phyloP scores from a whole-genome alignment of 2,329 filamentous ascomycete species.

The Penicillium sp. region DNA sequence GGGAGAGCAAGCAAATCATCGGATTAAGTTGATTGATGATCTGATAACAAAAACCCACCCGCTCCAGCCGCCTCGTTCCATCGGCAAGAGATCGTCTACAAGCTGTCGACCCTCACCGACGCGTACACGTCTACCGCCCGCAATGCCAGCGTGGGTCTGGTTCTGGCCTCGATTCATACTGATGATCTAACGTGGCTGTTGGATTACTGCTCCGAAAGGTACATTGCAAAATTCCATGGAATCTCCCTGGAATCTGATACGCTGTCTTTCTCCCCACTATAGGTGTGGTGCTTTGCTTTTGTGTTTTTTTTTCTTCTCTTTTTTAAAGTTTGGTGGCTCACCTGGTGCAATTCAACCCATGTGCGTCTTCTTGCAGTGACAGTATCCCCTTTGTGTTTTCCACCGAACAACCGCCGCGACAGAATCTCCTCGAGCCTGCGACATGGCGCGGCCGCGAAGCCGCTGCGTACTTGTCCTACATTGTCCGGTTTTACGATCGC shows the following conservation, averaged over 20 bases:
- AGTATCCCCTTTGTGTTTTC: constrained; percentile 19
- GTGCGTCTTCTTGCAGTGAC: neutral
- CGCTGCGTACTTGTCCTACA: constrained; percentile 56
- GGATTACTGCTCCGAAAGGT: constrained; percentile 10
- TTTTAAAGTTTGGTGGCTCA: too few species aligned
- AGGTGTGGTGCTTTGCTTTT: too few species aligned
- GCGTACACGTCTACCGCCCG: constrained; percentile 1
- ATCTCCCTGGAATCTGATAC: neutral
- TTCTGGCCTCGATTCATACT: constrained; percentile 4
- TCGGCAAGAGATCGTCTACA: constrained; percentile 1
- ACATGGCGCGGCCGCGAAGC: constrained; percentile 51
- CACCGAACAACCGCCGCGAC: constrained; percentile 12
- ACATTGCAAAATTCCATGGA: neutral
- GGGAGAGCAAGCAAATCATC: too few species aligned
- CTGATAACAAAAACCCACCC: too few species aligned
- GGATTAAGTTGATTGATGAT: too few species aligned
- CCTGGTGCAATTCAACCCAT: too few species aligned
- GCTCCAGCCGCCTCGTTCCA: neutral
- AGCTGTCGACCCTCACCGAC: constrained; percentile 1
- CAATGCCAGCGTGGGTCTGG: constrained; percentile 6
- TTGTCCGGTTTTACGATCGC: constrained; percentile 55
- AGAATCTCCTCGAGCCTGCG: constrained; percentile 7
- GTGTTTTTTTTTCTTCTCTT: too few species aligned
- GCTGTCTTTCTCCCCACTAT: neutral
- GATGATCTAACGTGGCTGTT: constrained; percentile 10